Conservation (phyloP, 1,284 basidiomycete genomes). For the Sanghuangporus sanghuang region DNA sequence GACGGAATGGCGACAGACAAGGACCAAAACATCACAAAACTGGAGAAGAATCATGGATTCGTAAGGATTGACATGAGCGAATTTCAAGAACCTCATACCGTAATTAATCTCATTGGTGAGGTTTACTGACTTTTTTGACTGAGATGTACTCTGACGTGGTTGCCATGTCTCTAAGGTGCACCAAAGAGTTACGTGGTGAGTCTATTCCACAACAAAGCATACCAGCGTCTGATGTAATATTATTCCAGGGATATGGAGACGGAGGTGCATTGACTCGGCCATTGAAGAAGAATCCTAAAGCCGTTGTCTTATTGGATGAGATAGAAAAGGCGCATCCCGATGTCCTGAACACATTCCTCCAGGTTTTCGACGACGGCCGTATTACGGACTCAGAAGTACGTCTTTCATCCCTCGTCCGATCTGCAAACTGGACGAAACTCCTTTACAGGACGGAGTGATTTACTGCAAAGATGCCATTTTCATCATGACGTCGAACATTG, state of each 20-base stretch:
- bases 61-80: conserved; percentile 16
- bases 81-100: conserved; percentile 8
- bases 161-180: neutral
- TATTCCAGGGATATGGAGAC: conserved; percentile 13
- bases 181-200: conserved; percentile 15
- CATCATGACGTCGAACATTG: conserved; percentile 16
- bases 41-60: conserved; percentile 8
- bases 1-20: neutral
- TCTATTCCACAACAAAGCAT: neutral
- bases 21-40: neutral
- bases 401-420: neutral
- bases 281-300: conserved; percentile 12
- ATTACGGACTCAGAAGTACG: conserved; percentile 13
- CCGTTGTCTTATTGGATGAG: conserved; percentile 12
- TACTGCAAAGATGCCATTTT: conserved; percentile 15
- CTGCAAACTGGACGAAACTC: too few relatives aligned
- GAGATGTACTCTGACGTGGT: neutral
- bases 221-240: neutral
- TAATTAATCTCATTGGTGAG: conserved; percentile 10
- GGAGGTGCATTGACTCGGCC: conserved; percentile 4
- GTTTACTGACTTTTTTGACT: neutral
- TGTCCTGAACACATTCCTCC: conserved; percentile 12
- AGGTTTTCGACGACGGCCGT: conserved; percentile 15
- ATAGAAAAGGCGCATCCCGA: conserved; percentile 15
- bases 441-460: conserved; percentile 5